phyloP scores from a whole-genome alignment of 164 flowering plant genomes.

The Tetracentron sinense region DNA sequence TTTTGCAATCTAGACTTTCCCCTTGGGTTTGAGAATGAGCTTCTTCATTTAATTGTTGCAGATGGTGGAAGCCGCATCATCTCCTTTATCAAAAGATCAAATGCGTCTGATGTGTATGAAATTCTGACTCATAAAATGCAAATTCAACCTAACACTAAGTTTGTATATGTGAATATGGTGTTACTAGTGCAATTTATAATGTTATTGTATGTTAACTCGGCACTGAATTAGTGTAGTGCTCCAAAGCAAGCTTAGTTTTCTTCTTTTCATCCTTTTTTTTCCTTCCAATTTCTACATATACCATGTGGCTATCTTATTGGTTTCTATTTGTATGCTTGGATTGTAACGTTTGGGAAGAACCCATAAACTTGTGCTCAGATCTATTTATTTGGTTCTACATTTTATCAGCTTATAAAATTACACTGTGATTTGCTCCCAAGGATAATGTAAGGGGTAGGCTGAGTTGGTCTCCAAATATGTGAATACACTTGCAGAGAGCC shows the following conservation, averaged over 20 bases:
- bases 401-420: too few relatives aligned
- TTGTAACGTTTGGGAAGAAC: too few relatives aligned
- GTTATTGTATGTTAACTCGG: not conserved
- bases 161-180: constrained; percentile 7
- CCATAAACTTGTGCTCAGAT: too few relatives aligned
- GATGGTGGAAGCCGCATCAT: constrained; percentile 40
- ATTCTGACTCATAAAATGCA: constrained; percentile 14
- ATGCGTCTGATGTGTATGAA: constrained; percentile 42
- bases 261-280: not conserved
- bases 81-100: constrained; percentile 36
- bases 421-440: too few relatives aligned
- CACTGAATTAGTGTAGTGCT: not conserved
- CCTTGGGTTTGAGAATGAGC: too few relatives aligned
- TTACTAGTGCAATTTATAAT: not conserved
- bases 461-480: too few relatives aligned
- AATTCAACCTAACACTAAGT: not conserved
- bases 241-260: constrained; percentile 1
- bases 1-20: constrained; percentile 3
- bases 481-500: too few relatives aligned
- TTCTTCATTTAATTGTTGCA: constrained; percentile 20
- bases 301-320: constrained; percentile 2
- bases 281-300: not conserved
- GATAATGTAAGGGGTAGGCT: too few relatives aligned
- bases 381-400: too few relatives aligned
- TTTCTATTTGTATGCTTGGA: constrained; percentile 3